Evolutionary conservation across 2,329 filamentous ascomycete genomes (phyloP).

Genomic region (Apiospora aurea): DNA sequence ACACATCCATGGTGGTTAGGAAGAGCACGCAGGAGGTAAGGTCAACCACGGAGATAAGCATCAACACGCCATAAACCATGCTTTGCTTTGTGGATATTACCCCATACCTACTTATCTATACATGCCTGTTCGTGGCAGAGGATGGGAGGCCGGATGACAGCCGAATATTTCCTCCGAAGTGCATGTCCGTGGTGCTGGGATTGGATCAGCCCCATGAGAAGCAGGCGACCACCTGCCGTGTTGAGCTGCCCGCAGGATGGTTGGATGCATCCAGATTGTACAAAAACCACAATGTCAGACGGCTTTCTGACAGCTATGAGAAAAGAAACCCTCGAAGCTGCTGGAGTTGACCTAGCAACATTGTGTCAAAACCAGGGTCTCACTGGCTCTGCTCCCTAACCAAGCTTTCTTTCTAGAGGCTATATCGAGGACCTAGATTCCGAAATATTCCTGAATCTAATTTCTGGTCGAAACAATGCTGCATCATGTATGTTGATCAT

Average conservation of each 20-base stretch:
- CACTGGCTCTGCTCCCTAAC: neutral
- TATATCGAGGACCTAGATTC: neutral
- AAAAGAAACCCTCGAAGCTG: neutral
- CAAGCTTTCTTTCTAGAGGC: neutral
- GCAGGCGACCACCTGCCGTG: neutral
- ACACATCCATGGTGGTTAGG: neutral
- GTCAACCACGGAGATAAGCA: neutral
- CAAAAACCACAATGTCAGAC: neutral
- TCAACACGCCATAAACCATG: neutral
- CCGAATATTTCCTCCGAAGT: neutral
- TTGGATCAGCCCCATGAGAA: neutral
- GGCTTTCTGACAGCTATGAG: neutral
- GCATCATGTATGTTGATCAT: neutral
- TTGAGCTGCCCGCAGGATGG: neutral
- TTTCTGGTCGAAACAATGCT: neutral
- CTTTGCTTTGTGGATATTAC: conserved; percentile 7
- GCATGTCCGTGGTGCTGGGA: neutral
- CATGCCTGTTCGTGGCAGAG: neutral
- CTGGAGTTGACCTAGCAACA: neutral
- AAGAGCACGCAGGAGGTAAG: neutral
- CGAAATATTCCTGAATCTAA: neutral
- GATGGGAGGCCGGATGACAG: neutral
- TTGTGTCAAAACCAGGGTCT: neutral
- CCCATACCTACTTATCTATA: neutral
- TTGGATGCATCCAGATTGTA: neutral